Percentiles rank a stretch among this genome's conserved stretches.
phyloP scores from a whole-genome alignment of 1,284 basidiomycete genomes.

The Chondrostereum purpureum region DNA sequence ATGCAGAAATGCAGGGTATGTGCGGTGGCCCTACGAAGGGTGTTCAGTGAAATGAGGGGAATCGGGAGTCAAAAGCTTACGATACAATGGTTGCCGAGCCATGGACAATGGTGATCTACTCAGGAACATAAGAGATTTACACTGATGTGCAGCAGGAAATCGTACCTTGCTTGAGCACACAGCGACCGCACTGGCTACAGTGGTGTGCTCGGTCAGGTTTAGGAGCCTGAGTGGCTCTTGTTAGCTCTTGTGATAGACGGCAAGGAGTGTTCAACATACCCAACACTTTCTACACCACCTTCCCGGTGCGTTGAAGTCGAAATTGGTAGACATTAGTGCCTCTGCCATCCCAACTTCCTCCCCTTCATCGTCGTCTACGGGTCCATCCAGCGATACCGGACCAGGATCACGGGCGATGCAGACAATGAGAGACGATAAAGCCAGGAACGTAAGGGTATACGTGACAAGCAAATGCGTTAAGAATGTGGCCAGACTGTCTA shows the following conservation, averaged over 20 bases:
- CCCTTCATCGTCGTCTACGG: slow-evolving; percentile 24
- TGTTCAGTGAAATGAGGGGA: neutral
- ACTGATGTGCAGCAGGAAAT: slow-evolving; percentile 12
- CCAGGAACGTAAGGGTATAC: slow-evolving; percentile 60
- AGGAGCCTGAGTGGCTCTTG: slow-evolving; percentile 37
- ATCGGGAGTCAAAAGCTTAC: slow-evolving; percentile 35
- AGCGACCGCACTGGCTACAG: slow-evolving; percentile 70
- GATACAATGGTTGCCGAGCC: slow-evolving; percentile 76
- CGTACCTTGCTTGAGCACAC: slow-evolving; percentile 82
- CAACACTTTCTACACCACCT: slow-evolving; percentile 74
- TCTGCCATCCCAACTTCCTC: slow-evolving; percentile 52
- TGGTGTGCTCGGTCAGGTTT: slow-evolving; percentile 86
- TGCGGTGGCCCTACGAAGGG: slow-evolving; percentile 64
- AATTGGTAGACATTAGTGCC: slow-evolving; percentile 46
- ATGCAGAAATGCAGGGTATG: slow-evolving; percentile 82
- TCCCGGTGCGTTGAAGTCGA: slow-evolving; percentile 42
- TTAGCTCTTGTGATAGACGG: neutral
- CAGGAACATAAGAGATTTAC: slow-evolving; percentile 12
- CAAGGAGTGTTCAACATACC: slow-evolving; percentile 22
- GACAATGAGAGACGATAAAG: slow-evolving; percentile 64
- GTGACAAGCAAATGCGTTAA: slow-evolving; percentile 45
- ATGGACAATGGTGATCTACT: slow-evolving; percentile 84
- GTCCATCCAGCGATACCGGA: slow-evolving; percentile 35
- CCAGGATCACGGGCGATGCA: slow-evolving; percentile 71
- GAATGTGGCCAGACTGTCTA: slow-evolving; percentile 41